Percentiles rank a stretch among this genome's conserved stretches.
phyloP scores from a whole-genome alignment of 805 yeast species.

The Yamadazyma nakazawae region DNA sequence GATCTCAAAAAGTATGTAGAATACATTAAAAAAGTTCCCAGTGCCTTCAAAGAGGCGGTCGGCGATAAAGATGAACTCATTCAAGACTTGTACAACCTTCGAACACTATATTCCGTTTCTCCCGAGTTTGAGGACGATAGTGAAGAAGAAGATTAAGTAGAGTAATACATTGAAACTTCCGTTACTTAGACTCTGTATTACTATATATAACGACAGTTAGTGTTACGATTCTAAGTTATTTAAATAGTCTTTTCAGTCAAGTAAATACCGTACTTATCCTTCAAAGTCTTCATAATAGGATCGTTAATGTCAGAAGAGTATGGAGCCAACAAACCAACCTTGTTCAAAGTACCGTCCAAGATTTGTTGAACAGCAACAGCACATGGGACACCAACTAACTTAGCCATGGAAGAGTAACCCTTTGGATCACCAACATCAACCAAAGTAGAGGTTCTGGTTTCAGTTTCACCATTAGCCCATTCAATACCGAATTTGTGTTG shows the following conservation, averaged over 20 bases:
- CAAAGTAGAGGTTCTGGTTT: constrained; percentile 91
- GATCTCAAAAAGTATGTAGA: constrained; percentile 29
- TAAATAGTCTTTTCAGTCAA: constrained; percentile 79
- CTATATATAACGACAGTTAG: too few relatives aligned
- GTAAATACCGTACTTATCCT: constrained; percentile 84
- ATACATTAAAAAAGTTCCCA: constrained; percentile 14
- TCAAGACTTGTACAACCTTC: constrained; percentile 30
- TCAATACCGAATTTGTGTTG: constrained; percentile 98
- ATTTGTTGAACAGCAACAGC: constrained; percentile 91
- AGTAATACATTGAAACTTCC: neutral
- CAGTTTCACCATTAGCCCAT: constrained; percentile 90
- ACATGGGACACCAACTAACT: constrained; percentile 96
- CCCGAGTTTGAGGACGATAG: constrained; percentile 29
- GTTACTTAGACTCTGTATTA: too few relatives aligned
- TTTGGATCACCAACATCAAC: constrained; percentile 88
- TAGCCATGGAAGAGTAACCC: constrained; percentile 97
- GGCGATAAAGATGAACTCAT: constrained; percentile 29
- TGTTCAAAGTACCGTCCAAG: constrained; percentile 70
- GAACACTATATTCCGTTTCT: constrained; percentile 30
- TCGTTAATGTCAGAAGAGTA: constrained; percentile 85
- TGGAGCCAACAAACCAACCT: constrained; percentile 87
- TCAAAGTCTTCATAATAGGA: constrained; percentile 86
- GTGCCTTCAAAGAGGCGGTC: constrained; percentile 14
- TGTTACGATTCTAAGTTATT: neutral
- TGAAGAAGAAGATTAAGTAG: constrained; percentile 6